Evolutionary conservation across 441 rosid genomes (phyloP).

Genomic region (Omphalea diandra): DNA sequence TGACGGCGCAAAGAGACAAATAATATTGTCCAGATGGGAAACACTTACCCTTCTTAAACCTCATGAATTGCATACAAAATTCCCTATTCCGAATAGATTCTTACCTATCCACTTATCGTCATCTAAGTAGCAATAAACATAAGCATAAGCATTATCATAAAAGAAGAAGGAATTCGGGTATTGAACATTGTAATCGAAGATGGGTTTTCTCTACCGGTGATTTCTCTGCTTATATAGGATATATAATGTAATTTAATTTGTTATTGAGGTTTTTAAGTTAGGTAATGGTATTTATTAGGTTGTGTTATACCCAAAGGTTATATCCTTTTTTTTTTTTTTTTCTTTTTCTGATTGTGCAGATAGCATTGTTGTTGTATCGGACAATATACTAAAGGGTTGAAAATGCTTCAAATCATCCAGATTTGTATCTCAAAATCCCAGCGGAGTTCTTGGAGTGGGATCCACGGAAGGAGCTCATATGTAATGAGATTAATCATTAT

Average conservation of each 20-base stretch:
- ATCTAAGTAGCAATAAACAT: conserved; percentile 17
- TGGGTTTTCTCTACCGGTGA: conserved; percentile 64
- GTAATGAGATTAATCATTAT: conserved; percentile 61
- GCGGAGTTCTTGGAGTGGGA: conserved; percentile 63
- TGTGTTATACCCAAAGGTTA: too few relatives aligned
- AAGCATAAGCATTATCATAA: conserved; percentile 23
- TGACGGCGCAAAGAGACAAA: conserved; percentile 30
- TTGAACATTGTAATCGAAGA: conserved; percentile 39
- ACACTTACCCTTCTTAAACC: conserved; percentile 33
- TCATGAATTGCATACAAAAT: conserved; percentile 19
- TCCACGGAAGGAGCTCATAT: conserved; percentile 65
- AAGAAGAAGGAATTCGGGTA: conserved; percentile 27
- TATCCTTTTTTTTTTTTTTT: neutral
- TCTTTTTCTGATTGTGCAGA: conserved; percentile 38
- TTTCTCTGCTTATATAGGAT: conserved; percentile 43
- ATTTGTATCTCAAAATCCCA: conserved; percentile 57
- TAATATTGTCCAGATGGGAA: conserved; percentile 25
- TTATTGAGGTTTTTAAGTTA: too few relatives aligned
- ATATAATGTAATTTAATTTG: too few relatives aligned
- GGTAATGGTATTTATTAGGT: too few relatives aligned
- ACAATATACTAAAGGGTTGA: conserved; percentile 83
- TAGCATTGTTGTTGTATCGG: conserved; percentile 70
- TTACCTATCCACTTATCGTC: conserved; percentile 28
- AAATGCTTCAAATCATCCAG: conserved; percentile 76
- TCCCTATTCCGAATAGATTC: conserved; percentile 31